Base-by-base conservation (phyloP, 768 basidiomycete genomes). In the Cystoderma amianthinum region DNA sequence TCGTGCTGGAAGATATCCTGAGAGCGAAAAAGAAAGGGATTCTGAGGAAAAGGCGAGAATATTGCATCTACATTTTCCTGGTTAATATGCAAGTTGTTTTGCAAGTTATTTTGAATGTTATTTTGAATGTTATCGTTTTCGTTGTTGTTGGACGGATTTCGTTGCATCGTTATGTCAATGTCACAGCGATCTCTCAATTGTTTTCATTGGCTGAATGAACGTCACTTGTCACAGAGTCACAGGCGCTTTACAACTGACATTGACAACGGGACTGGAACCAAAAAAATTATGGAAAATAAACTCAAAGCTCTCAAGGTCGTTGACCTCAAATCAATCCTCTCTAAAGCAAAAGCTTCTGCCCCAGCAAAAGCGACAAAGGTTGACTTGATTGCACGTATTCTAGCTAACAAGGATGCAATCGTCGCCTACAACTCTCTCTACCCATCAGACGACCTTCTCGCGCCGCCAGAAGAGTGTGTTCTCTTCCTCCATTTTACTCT, bases 301-400 rank as follows among this genome's bases (percentile, higher is more conserved):
- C 44, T 28, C 25, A 80, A 78, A 59, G 61, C 78, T 1, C 77
- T 86, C 65, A 85, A 82, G 59, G 84, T 85, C 55, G 70, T 72
- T 24, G 83, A 86, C 49, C 77, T 86, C 58, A 78, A 65, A 52
- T 68, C 74, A 43, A 73, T 85, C 45, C 76, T 85, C 54, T 32
- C 65, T 39, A 68, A 65, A 35, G 83, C 81, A 16, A 44, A 54
- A 24, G 62, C 76, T 41, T 36, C 72, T 3, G 56, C 68, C 23
- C 71, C 77, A 1, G 61, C 72, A 51, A 80, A 79, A 54, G 68
- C 75, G 4, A 83, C 73, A 54, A 88, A 86, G 59, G 53, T 62
- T 0, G 85, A 85, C 49, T 78, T 88, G 54, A 72, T 85, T 48
- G 56, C 76, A 21, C 74, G 72, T 49, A 79, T 86, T 42, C 58